Evolutionary conservation across 1,284 basidiomycete species (phyloP).

Genomic region (Marasmius oreades): DNA sequence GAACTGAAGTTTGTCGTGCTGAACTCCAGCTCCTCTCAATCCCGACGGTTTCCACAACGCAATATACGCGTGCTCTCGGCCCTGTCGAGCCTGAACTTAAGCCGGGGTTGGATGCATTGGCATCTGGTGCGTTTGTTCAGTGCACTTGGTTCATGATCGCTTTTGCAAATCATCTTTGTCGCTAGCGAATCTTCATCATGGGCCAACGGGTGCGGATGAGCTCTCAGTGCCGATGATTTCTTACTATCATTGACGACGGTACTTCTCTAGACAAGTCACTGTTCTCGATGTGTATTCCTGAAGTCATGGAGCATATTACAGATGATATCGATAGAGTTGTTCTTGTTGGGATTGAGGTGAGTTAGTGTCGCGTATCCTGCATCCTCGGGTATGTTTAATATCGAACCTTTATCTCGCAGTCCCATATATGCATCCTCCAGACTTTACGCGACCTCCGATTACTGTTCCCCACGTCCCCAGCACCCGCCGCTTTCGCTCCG

Average conservation of each 20-base stretch:
- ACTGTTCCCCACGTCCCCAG: conserved; percentile 23
- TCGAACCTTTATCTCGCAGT: conserved; percentile 35
- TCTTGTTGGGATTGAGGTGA: conserved; percentile 83
- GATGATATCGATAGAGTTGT: conserved; percentile 49
- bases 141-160: not conserved
- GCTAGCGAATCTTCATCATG: not conserved
- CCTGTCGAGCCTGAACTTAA: conserved; percentile 48
- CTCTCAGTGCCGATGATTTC: conserved; percentile 50
- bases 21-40: conserved; percentile 56
- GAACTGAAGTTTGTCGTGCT: not conserved
- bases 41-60: conserved; percentile 78
- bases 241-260: conserved; percentile 54
- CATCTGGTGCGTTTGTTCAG: not conserved
- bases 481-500: conserved; percentile 21
- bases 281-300: conserved; percentile 82
- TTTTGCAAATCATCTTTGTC: not conserved
- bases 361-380: too few relatives aligned
- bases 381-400: not conserved
- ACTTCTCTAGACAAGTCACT: conserved; percentile 67
- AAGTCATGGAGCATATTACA: conserved; percentile 37
- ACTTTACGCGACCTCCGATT: conserved; percentile 67
- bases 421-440: conserved; percentile 88
- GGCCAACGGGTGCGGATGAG: not conserved
- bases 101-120: not conserved
- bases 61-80: conserved; percentile 80